Evolutionary conservation across 306 rosid genomes (phyloP).

Genomic region (Quercus cerris): DNA sequence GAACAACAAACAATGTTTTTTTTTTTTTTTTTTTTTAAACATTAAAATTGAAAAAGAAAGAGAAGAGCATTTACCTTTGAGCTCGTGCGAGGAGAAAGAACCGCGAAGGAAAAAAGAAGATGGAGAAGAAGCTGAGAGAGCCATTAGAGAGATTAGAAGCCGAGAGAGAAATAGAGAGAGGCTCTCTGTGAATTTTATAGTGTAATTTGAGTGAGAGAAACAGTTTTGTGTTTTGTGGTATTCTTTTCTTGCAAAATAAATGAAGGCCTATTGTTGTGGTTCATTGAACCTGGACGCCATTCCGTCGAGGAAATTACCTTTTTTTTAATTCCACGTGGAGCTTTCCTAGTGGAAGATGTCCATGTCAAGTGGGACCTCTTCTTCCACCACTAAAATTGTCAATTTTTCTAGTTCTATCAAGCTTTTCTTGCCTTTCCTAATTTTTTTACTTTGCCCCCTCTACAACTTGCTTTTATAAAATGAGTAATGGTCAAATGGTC

Average conservation of each 20-base stretch:
- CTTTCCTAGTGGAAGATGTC: not conserved
- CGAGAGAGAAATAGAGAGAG: too few relatives aligned
- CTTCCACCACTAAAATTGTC: rapidly evolving
- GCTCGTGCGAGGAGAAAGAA: conserved; percentile 27
- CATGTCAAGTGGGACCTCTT: not conserved
- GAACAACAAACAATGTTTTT: not conserved
- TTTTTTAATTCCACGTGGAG: conserved; percentile 22
- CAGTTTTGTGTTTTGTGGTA: too few relatives aligned
- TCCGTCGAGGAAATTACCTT: not conserved
- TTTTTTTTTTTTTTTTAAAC: not conserved
- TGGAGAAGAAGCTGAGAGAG: conserved; percentile 53
- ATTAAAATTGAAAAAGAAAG: not conserved
- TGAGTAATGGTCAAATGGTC: too few relatives aligned
- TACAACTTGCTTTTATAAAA: too few relatives aligned
- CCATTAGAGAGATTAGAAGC: conserved; percentile 41
- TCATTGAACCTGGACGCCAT: conserved; percentile 53
- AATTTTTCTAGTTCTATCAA: not conserved
- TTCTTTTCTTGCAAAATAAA: not conserved
- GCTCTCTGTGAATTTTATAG: not conserved
- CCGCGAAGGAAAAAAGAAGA: conserved; percentile 31
- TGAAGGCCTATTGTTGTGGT: conserved; percentile 23
- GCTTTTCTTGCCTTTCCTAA: too few relatives aligned
- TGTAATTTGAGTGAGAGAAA: not conserved
- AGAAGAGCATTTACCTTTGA: conserved; percentile 42
- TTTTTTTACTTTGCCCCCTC: too few relatives aligned